These are phyloP conservation scores for Tylopilus sp. DNA, from an alignment of 768 basidiomycete species.

Conservation along the genomic window DNA sequence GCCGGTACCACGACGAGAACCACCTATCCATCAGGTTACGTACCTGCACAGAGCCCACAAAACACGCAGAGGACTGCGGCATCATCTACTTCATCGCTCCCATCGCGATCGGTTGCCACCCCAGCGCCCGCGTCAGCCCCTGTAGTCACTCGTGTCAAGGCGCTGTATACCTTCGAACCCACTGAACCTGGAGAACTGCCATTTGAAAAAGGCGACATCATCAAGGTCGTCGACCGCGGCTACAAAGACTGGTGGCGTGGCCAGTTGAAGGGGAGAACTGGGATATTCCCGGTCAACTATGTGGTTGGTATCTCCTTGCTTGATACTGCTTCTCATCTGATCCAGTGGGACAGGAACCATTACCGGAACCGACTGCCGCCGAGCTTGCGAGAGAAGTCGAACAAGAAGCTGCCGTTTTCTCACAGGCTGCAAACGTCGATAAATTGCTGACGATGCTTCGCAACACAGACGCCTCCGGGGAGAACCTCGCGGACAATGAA, in stretches of 20 bases:
- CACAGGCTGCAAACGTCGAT: constrained; percentile 84
- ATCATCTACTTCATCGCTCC: constrained; percentile 28
- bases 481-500: constrained; percentile 86
- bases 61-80: constrained; percentile 36
- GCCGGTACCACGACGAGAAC: constrained; percentile 24
- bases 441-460: constrained; percentile 72
- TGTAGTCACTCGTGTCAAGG: constrained; percentile 80
- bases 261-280: constrained; percentile 83
- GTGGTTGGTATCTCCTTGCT: constrained; percentile 53
- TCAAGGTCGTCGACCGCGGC: constrained; percentile 90
- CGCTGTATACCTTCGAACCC: constrained; percentile 84
- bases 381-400: constrained; percentile 82
- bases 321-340: neutral
- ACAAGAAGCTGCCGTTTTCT: constrained; percentile 84
- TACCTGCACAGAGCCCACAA: constrained; percentile 55
- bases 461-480: constrained; percentile 67
- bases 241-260: constrained; percentile 99
- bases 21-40: constrained; percentile 51
- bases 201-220: constrained; percentile 89
- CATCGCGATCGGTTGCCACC: constrained; percentile 16
- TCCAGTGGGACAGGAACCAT: constrained; percentile 53
- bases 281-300: constrained; percentile 97
- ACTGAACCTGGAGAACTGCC: constrained; percentile 86
- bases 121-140: constrained; percentile 17
- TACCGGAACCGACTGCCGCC: constrained; percentile 77